Evolutionary conservation across 2,329 filamentous ascomycete species (phyloP).

Genomic region (Colletotrichum spinosum): DNA sequence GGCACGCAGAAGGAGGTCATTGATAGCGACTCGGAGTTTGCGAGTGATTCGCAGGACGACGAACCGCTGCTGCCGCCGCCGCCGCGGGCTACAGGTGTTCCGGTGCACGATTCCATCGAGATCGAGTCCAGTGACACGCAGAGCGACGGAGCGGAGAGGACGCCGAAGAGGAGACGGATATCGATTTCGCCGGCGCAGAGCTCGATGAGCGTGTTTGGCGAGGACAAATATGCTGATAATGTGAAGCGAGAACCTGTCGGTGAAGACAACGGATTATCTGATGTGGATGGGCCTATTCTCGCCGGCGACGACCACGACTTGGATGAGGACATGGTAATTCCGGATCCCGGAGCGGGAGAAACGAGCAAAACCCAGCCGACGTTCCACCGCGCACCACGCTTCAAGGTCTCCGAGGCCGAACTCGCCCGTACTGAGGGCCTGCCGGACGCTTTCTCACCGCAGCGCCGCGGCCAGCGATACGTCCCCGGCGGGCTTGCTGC

Average conservation of each 20-base stretch:
- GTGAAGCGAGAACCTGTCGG: neutral
- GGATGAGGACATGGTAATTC: constrained; percentile 33
- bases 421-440: constrained; percentile 37
- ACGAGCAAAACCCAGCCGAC: constrained; percentile 47
- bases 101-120: constrained; percentile 39
- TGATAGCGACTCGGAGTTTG: constrained; percentile 37
- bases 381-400: constrained; percentile 53
- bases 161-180: constrained; percentile 36
- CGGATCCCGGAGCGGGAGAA: neutral
- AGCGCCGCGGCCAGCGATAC: constrained; percentile 48
- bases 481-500: constrained; percentile 52
- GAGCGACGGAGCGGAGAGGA: constrained; percentile 15
- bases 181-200: constrained; percentile 37
- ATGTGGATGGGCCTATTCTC: constrained; percentile 6
- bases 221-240: neutral
- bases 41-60: constrained; percentile 39
- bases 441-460: constrained; percentile 50
- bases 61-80: constrained; percentile 8
- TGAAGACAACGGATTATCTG: neutral
- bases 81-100: neutral
- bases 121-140: constrained; percentile 33
- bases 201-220: neutral
- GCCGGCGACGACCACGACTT: constrained; percentile 9
- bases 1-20: constrained; percentile 35
- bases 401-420: constrained; percentile 47